Evolutionary conservation across 768 basidiomycete species (phyloP).

Genomic region (Wakefieldia striispora): DNA sequence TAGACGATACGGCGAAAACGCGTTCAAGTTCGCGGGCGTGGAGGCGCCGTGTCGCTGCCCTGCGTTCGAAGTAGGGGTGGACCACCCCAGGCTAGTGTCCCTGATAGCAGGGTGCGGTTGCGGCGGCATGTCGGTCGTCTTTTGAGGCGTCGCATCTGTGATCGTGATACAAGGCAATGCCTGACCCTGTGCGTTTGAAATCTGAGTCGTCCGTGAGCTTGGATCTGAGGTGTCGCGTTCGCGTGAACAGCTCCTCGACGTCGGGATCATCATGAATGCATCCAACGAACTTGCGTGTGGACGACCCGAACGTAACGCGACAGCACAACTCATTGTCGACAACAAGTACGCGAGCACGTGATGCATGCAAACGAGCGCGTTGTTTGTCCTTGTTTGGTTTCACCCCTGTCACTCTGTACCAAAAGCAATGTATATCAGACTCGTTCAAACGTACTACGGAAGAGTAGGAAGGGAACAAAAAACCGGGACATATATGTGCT

Average conservation of each 20-base stretch:
- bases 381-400: conserved; percentile 11
- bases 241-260: too few relatives aligned
- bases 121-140: not conserved
- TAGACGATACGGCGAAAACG: conserved; percentile 40
- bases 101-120: too few relatives aligned
- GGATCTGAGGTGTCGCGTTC: too few relatives aligned
- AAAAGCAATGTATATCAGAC: too few relatives aligned
- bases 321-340: too few relatives aligned
- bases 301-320: conserved; percentile 9
- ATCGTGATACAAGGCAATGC: conserved; percentile 8
- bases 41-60: too few relatives aligned
- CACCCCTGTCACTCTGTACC: not conserved
- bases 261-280: not conserved
- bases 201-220: too few relatives aligned
- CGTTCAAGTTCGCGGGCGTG: too few relatives aligned
- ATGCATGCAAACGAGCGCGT: conserved; percentile 4
- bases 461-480: too few relatives aligned
- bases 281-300: not conserved
- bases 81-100: not conserved
- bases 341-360: not conserved
- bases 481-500: not conserved
- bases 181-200: too few relatives aligned
- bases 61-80: conserved; percentile 4
- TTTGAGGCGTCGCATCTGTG: conserved; percentile 24
- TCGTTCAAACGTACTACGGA: too few relatives aligned